phyloP scores from a whole-genome alignment of 352 stramenopile genomes.

The Phytophthora chlamydospora region DNA sequence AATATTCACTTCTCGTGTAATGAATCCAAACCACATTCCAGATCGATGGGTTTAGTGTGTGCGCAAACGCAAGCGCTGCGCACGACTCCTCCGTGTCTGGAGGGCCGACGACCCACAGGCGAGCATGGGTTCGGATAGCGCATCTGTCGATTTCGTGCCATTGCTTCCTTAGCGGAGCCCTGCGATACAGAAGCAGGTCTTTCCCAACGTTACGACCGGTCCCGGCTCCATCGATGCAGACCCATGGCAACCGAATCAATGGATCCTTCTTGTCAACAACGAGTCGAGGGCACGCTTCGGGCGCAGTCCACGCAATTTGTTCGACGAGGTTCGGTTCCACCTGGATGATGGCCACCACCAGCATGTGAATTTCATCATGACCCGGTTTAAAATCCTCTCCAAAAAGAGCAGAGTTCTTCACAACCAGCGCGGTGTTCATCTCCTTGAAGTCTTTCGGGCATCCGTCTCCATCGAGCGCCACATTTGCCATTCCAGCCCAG shows the following conservation, averaged over 20 bases:
- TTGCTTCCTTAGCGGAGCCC: slow-evolving; percentile 1
- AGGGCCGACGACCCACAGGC: slow-evolving; percentile 8
- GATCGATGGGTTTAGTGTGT: background rate
- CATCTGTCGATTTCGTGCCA: slow-evolving; percentile 11
- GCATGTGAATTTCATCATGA: too few species aligned
- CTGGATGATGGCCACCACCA: too few species aligned
- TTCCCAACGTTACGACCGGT: background rate
- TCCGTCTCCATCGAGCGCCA: too few species aligned
- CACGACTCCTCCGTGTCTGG: slow-evolving; percentile 9
- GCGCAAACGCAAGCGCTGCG: slow-evolving; percentile 7
- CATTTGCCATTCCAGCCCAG: too few species aligned
- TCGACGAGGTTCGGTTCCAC: background rate
- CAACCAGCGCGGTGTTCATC: too few species aligned
- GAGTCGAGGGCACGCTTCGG: background rate
- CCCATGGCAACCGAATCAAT: slow-evolving; percentile 1
- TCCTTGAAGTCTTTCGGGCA: too few species aligned
- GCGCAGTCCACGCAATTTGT: background rate
- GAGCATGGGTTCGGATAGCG: slow-evolving; percentile 1
- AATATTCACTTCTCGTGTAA: background rate
- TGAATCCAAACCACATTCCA: slow-evolving; percentile 9
- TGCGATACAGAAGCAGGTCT: background rate
- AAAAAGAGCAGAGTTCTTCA: too few species aligned
- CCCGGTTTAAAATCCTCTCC: too few species aligned
- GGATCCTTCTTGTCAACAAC: background rate
- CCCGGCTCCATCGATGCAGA: background rate